Base-by-base conservation (phyloP, 2,329 filamentous ascomycete species). In the Aspergillus pseudoviridinutans region DNA sequence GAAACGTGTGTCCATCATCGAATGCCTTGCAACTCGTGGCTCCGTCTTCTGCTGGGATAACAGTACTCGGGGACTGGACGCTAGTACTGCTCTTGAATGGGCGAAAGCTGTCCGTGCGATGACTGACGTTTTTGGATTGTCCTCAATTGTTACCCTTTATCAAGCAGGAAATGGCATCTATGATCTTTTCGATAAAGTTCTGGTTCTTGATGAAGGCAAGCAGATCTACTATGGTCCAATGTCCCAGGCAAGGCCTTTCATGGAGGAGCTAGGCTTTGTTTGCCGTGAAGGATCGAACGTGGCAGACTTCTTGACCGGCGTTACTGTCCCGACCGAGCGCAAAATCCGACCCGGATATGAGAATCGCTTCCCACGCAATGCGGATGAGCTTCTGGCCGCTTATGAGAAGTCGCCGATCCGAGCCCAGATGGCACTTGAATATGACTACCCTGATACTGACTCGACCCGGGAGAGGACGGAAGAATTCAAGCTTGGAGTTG, bases 111-210 rank as follows among this genome's bases (percentile, higher is more conserved):
- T 89, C n/a, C 78, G 87, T 7, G 81, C 83, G 4, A 78, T 88
- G 80, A 88, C 86, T 0, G 84, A 89, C 59, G 79, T 86, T 1
- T 74, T 84, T 3, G 83, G 84, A 0, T 74, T 87, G 3, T 76
- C 84, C 0, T 82, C 84, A 0, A 83, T 88, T 50, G 84, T 87
- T 12, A 87, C 85, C 0, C 76, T 89, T 0, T 90, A 90, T 67
- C 87, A 90, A 66, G 87, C 87, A 3, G 85, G 85, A 5, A 87
- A 90, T 55, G 84, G 82, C 25, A 89, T 90, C 58, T 89, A 88
- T 68, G 77, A 87, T 27, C 78, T 86, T 0, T 89, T 90, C 67
- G 86, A 90, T 68, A 90, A 89, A 66, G 86, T 89, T 0, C 76
- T 89, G 0, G 81, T 90, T 8, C 78, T 90, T 3, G 86, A 89